These are phyloP conservation scores for Scutellaria barbata DNA, from an alignment of 257 asterid genomes.

Conservation along the genomic window DNA sequence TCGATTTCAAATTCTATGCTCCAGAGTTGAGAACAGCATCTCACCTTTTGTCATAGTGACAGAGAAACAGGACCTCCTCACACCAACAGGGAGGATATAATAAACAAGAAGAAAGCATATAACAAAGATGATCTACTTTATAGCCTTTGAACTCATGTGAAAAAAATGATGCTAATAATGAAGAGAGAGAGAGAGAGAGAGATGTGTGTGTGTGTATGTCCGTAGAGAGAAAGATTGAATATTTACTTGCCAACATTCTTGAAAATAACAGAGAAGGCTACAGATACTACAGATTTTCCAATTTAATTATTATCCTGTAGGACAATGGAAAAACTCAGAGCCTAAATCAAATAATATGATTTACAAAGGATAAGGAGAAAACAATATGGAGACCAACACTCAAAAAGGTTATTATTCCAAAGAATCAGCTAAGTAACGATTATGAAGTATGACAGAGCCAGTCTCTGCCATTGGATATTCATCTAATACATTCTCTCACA, in stretches of 20 bases:
- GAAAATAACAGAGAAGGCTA: neutral
- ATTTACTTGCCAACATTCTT: conserved; percentile 12
- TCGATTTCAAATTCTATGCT: conserved; percentile 8
- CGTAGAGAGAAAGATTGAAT: neutral
- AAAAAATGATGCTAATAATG: neutral
- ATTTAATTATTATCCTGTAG: neutral
- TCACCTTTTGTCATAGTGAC: neutral
- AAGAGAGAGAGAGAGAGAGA: neutral
- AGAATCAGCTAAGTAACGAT: conserved; percentile 3
- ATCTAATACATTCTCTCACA: conserved; percentile 10
- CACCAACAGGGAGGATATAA: too few relatives aligned
- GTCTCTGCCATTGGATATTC: conserved; percentile 2
- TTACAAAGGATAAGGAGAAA: neutral
- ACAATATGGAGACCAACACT: neutral
- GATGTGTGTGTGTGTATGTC: neutral
- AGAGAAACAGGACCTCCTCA: conserved; percentile 15
- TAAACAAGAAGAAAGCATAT: neutral
- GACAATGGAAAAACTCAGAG: neutral
- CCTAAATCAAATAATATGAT: neutral
- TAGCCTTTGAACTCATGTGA: conserved; percentile 5
- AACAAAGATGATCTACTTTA: conserved; percentile 5
- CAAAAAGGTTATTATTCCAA: neutral
- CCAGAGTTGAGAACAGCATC: conserved; percentile 24
- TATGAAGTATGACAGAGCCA: conserved; percentile 4
- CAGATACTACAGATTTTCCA: neutral